Evolutionary conservation across 148 eudicot species (phyloP).

Genomic region (Fagopyrum homotropicum): DNA sequence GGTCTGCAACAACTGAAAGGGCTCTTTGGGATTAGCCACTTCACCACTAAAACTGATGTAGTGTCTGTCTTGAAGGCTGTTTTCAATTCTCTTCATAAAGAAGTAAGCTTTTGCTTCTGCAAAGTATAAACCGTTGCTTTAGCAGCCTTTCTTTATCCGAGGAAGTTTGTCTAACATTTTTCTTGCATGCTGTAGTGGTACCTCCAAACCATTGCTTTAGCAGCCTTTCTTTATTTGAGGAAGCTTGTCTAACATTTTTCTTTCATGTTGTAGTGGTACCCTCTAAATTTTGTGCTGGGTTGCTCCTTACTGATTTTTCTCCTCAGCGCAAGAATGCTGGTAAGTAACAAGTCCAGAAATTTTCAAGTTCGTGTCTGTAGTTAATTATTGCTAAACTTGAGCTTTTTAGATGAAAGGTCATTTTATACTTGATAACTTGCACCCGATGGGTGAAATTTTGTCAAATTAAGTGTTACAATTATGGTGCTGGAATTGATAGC

Average conservation of each 20-base stretch:
- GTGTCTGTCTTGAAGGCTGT: constrained; percentile 54
- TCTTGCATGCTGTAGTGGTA: constrained; percentile 27
- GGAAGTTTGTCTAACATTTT: constrained; percentile 11
- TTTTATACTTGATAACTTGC: no score
- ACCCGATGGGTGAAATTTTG: no score
- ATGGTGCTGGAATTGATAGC: no score
- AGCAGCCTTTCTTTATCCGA: constrained; percentile 10
- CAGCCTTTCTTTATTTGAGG: constrained; percentile 11
- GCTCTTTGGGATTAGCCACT: constrained; percentile 51
- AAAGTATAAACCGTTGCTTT: background rate
- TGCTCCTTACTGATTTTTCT: constrained; percentile 16
- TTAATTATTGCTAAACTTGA: no score
- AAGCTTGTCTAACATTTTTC: constrained; percentile 12
- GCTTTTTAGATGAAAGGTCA: no score
- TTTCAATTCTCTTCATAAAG: constrained; percentile 37
- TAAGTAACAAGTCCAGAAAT: background rate
- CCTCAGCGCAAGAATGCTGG: constrained; percentile 24
- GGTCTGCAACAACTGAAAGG: constrained; percentile 75
- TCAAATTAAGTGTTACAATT: no score
- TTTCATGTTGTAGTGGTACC: constrained; percentile 31
- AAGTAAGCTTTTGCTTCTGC: constrained; percentile 23
- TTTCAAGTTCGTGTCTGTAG: background rate
- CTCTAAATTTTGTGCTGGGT: constrained; percentile 15
- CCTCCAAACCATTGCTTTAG: background rate
- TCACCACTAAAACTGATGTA: constrained; percentile 55